phyloP scores from a whole-genome alignment of 2,329 filamentous ascomycete species.

The Colletotrichum euphorbiae region DNA sequence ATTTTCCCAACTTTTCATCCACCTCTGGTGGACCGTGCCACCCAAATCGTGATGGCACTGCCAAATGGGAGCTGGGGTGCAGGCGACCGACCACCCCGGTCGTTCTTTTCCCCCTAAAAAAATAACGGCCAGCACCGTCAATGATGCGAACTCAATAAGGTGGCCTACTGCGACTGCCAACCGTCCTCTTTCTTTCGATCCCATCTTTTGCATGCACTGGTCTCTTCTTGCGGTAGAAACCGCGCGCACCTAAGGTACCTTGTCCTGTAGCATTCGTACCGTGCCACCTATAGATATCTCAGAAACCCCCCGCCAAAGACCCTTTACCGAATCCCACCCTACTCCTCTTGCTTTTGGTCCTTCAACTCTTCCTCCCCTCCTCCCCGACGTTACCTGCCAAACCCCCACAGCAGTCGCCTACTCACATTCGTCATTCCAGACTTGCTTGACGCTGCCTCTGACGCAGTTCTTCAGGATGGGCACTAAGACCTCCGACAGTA shows the following conservation, averaged over 20 bases:
- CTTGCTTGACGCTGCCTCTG: constrained; percentile 17
- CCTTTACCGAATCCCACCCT: neutral
- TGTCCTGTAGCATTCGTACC: neutral
- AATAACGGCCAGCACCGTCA: constrained; percentile 22
- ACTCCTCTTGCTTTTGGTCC: constrained; percentile 5
- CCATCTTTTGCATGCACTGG: constrained; percentile 18
- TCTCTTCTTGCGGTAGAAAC: constrained; percentile 28
- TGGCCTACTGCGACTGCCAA: neutral
- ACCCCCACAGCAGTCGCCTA: constrained; percentile 6
- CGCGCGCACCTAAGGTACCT: neutral
- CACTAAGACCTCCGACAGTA: constrained; percentile 33
- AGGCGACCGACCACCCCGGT: neutral
- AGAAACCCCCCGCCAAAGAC: neutral
- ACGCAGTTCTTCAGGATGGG: constrained; percentile 32
- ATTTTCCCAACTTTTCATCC: constrained; percentile 1
- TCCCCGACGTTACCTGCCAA: neutral
- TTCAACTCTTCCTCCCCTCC: constrained; percentile 3
- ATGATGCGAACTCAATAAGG: constrained; percentile 38
- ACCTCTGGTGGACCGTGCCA: constrained; percentile 12
- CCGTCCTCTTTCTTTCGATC: constrained; percentile 9
- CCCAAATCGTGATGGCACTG: neutral
- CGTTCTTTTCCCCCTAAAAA: constrained; percentile 31
- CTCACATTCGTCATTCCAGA: constrained; percentile 25
- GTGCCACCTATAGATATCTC: constrained; percentile 14
- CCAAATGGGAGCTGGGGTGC: constrained; percentile 1